These are phyloP conservation scores for Trametes cinnabarina DNA, from an alignment of 768 basidiomycete genomes.

Conservation along the genomic window DNA sequence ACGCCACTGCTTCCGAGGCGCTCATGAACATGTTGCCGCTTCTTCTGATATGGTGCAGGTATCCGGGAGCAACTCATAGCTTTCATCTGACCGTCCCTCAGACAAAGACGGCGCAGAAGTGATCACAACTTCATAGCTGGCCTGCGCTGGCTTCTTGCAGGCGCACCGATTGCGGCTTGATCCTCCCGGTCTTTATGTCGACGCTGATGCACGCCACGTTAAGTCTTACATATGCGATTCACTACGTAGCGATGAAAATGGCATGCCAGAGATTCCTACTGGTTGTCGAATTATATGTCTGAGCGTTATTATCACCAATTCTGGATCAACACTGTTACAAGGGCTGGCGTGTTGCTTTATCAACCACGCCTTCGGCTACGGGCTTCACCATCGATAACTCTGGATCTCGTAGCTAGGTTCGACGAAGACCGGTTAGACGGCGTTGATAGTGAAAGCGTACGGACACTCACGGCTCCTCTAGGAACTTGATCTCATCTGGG, in stretches of 20 bases:
- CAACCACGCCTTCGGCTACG: background rate
- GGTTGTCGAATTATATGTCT: too few relatives aligned
- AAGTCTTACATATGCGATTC: too few relatives aligned
- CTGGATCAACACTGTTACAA: too few relatives aligned
- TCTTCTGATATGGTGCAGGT: background rate
- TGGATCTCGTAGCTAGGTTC: background rate
- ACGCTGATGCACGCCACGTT: too few relatives aligned
- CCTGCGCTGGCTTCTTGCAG: background rate
- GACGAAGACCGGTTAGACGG: too few relatives aligned
- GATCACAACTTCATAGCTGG: background rate
- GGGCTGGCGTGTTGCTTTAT: too few relatives aligned
- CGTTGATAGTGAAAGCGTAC: background rate
- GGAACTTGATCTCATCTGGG: slow-evolving; percentile 53
- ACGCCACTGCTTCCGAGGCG: too few relatives aligned
- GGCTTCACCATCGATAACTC: background rate
- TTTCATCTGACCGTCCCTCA: slow-evolving; percentile 1
- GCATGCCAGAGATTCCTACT: too few relatives aligned
- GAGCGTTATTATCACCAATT: too few relatives aligned
- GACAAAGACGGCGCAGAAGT: background rate
- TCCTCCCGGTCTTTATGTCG: too few relatives aligned
- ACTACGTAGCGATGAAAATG: too few relatives aligned
- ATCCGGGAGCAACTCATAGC: background rate
- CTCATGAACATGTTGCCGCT: too few relatives aligned
- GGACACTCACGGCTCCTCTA: slow-evolving; percentile 46
- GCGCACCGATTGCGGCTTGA: background rate